phyloP scores from a whole-genome alignment of 2,329 filamentous ascomycete genomes.

The Epichloe uncinata region DNA sequence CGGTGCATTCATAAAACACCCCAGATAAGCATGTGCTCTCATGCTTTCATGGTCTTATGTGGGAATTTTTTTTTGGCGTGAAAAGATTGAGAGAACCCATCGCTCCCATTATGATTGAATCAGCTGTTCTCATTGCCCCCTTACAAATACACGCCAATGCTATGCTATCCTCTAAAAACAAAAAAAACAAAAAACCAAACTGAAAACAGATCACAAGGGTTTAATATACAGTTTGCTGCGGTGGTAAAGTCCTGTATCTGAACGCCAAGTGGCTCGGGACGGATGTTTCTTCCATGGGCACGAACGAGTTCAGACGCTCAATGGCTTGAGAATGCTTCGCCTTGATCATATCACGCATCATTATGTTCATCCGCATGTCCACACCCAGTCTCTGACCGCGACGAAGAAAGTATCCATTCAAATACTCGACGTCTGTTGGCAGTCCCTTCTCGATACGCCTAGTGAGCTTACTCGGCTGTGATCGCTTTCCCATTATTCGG shows the following conservation, averaged over 20 bases:
- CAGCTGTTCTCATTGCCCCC: background rate
- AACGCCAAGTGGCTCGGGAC: conserved; percentile 12
- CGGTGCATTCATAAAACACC: background rate
- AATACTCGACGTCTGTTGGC: conserved; percentile 65
- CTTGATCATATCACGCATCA: conserved; percentile 59
- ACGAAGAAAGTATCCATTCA: conserved; percentile 77
- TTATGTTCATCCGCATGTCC: conserved; percentile 57
- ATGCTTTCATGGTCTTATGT: no score
- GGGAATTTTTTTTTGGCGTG: no score
- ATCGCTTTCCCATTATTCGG: conserved; percentile 29
- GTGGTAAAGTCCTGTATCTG: conserved; percentile 10
- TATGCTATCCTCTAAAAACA: conserved; percentile 3
- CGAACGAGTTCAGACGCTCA: conserved; percentile 18
- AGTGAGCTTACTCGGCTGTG: conserved; percentile 49
- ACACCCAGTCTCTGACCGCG: conserved; percentile 61
- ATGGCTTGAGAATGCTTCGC: conserved; percentile 40
- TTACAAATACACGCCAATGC: conserved; percentile 3
- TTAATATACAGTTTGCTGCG: background rate
- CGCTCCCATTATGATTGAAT: no score
- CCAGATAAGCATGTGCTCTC: background rate
- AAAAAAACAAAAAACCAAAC: no score
- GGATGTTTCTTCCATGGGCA: conserved; percentile 24
- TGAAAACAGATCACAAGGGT: background rate
- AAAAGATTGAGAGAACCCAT: no score
- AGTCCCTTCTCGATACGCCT: conserved; percentile 47